Evolutionary conservation across 495 filamentous ascomycete genomes (phyloP).

Genomic region (Lentithecium fluviatile): DNA sequence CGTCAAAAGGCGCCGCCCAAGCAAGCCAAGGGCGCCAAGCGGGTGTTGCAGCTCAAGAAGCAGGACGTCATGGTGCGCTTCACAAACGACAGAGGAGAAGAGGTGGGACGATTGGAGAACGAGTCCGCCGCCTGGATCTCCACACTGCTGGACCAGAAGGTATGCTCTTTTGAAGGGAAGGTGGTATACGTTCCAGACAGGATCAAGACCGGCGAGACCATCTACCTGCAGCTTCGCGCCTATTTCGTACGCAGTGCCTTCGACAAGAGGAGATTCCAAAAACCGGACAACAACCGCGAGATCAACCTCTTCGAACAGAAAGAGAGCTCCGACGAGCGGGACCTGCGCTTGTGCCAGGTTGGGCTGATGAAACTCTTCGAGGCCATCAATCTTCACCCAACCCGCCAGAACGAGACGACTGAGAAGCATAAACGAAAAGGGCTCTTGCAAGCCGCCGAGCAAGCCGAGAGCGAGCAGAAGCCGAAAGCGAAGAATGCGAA

Average conservation of each 20-base stretch:
- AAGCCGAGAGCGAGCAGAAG: constrained; percentile 72
- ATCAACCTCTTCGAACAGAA: constrained; percentile 73
- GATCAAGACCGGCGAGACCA: constrained; percentile 84
- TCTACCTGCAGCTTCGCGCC: constrained; percentile 82
- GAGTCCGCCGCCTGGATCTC: constrained; percentile 95
- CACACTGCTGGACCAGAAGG: constrained; percentile 83
- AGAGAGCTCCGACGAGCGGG: constrained; percentile 82
- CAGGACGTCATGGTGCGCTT: constrained; percentile 93
- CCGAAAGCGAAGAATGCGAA: constrained; percentile 41
- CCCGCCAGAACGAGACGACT: constrained; percentile 67
- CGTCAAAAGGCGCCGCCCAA: constrained; percentile 68
- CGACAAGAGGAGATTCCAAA: constrained; percentile 56
- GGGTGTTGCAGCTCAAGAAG: constrained; percentile 48
- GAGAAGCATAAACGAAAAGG: constrained; percentile 77
- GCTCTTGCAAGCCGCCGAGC: constrained; percentile 80
- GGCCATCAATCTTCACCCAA: constrained; percentile 79
- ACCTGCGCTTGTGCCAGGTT: constrained; percentile 80
- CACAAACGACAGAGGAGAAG: constrained; percentile 73
- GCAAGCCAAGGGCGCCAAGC: constrained; percentile 50
- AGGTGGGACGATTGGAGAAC: constrained; percentile 84
- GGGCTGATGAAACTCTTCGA: constrained; percentile 84
- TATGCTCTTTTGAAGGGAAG: constrained; percentile 81
- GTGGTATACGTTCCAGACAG: constrained; percentile 89
- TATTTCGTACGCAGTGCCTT: constrained; percentile 75
- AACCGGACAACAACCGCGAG: constrained; percentile 68